Conservation (phyloP, 2,329 filamentous ascomycete genomes). For the Verticillium isaacii region DNA sequence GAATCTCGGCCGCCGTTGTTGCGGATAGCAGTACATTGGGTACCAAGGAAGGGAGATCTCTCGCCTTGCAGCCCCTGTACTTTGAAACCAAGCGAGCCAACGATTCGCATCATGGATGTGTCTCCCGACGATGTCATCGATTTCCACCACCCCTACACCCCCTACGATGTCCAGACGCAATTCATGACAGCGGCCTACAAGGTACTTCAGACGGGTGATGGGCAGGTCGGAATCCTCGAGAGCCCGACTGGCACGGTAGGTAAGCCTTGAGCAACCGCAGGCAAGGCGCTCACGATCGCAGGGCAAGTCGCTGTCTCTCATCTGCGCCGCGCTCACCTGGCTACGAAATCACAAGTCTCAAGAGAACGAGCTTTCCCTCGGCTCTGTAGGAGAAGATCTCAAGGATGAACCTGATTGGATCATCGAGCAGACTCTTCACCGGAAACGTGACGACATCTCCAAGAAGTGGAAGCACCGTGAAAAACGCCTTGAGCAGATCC, state of each 20-base stretch:
- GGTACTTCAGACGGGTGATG: conserved; percentile 64
- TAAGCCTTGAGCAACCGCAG: not conserved
- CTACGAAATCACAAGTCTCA: conserved; percentile 73
- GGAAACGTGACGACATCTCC: conserved; percentile 62
- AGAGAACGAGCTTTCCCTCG: conserved; percentile 49
- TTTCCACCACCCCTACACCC: conserved; percentile 83
- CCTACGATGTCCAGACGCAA: conserved; percentile 80
- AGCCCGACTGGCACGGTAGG: conserved; percentile 78
- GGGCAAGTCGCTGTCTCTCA: conserved; percentile 88
- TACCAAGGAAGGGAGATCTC: no score
- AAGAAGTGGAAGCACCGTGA: conserved; percentile 70
- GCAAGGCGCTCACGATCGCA: conserved; percentile 22
- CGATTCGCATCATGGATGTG: not conserved
- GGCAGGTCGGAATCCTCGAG: conserved; percentile 83
- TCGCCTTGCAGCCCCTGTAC: no score
- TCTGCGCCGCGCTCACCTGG: conserved; percentile 87
- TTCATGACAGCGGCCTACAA: conserved; percentile 84
- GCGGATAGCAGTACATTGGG: no score
- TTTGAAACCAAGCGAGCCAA: not conserved
- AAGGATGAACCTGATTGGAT: conserved; percentile 82
- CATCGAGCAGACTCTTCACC: conserved; percentile 66
- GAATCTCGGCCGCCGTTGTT: no score
- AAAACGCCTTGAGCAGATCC: conserved; percentile 59
- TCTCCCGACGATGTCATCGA: conserved; percentile 30
- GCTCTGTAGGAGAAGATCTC: conserved; percentile 34